phyloP scores from a whole-genome alignment of 2,329 filamentous ascomycete species.

The Colletotrichum lindemuthianum region DNA sequence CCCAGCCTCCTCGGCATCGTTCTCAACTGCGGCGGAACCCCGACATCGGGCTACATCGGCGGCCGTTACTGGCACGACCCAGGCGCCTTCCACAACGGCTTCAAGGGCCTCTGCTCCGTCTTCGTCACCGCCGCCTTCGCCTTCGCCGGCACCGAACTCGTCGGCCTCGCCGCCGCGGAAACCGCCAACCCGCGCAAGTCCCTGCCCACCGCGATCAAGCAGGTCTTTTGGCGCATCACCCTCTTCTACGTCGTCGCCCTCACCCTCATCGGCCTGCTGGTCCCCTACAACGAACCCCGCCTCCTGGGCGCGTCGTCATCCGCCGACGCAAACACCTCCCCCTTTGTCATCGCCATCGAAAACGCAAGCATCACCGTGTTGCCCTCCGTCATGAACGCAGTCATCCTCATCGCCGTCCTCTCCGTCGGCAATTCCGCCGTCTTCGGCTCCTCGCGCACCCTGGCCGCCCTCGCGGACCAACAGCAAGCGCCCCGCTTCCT shows the following conservation, averaged over 20 bases:
- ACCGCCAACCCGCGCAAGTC: conserved; percentile 83
- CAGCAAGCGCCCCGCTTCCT: conserved; percentile 81
- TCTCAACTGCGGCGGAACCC: conserved; percentile 83
- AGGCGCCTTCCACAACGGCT: conserved; percentile 86
- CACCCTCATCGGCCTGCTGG: conserved; percentile 82
- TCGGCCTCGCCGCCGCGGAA: conserved; percentile 81
- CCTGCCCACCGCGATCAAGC: conserved; percentile 87
- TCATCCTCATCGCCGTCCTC: conserved; percentile 89
- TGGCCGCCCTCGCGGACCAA: conserved; percentile 90
- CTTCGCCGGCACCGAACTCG: conserved; percentile 80
- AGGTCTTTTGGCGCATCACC: conserved; percentile 94
- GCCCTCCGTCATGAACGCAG: conserved; percentile 92
- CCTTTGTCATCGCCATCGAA: conserved; percentile 92
- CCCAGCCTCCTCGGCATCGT: conserved; percentile 83
- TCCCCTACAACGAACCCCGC: conserved; percentile 74
- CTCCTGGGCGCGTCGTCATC: conserved; percentile 66
- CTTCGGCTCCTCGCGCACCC: conserved; percentile 89
- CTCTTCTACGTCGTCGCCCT: conserved; percentile 91
- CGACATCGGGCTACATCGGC: conserved; percentile 80
- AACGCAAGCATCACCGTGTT: conserved; percentile 84
- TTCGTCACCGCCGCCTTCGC: conserved; percentile 82
- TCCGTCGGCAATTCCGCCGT: conserved; percentile 93
- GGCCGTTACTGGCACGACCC: conserved; percentile 80
- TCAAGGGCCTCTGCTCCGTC: conserved; percentile 83
- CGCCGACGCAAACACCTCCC: conserved; percentile 75